Percentiles rank a stretch among this genome's conserved stretches.
Conservation (phyloP, 2,329 filamentous ascomycete genomes). For the Colletotrichum sp. region DNA sequence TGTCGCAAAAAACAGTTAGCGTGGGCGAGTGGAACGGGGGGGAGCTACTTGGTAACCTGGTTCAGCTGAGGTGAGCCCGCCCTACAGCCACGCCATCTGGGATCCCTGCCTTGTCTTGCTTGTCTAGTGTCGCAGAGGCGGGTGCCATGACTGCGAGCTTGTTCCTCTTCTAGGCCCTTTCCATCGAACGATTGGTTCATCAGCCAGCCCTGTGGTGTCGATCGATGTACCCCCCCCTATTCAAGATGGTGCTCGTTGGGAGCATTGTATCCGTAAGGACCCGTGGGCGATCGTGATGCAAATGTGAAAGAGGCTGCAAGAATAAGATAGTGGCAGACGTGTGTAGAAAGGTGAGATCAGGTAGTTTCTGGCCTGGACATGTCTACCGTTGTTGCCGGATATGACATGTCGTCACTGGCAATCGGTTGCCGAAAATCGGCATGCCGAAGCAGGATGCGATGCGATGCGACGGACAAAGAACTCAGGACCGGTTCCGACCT, state of each 20-base stretch:
- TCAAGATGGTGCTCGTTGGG: background rate
- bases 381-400: background rate
- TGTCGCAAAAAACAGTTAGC: slow-evolving; percentile 32
- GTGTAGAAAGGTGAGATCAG: background rate
- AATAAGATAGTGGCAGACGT: background rate
- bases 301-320: background rate
- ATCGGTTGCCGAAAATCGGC: background rate
- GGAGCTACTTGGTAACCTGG: slow-evolving; percentile 9
- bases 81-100: slow-evolving; percentile 31
- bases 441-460: slow-evolving; percentile 1
- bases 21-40: slow-evolving; percentile 33
- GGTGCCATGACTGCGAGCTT: slow-evolving; percentile 25
- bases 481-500: background rate
- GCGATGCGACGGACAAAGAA: background rate
- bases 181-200: slow-evolving; percentile 29
- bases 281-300: background rate
- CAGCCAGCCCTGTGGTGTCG: slow-evolving; percentile 22
- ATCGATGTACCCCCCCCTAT: slow-evolving; percentile 14
- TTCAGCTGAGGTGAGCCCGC: slow-evolving; percentile 43
- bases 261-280: background rate
- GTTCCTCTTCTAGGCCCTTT: slow-evolving; percentile 29
- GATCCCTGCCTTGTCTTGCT: slow-evolving; percentile 22
- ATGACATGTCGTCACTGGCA: background rate
- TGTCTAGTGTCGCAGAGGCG: slow-evolving; percentile 13
- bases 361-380: background rate